Evolutionary conservation across 139 green algal species (phyloP).

Genomic region (Zygnema circumcarinatum): DNA sequence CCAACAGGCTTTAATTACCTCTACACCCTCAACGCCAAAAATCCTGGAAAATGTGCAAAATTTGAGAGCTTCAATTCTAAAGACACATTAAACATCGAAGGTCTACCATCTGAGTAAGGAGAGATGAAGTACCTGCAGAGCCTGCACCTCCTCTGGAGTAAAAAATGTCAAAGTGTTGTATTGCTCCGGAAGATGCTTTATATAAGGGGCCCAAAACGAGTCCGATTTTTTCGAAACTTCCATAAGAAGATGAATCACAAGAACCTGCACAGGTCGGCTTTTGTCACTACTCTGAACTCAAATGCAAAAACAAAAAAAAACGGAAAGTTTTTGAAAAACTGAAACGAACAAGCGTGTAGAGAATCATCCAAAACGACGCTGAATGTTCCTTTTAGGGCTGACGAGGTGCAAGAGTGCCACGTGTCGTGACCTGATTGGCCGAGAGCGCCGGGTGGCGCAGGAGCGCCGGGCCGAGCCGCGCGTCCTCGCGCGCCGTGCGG

Average conservation of each 20-base stretch:
- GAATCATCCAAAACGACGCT: too few relatives aligned
- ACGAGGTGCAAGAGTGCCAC: too few relatives aligned
- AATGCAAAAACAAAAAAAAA: background rate
- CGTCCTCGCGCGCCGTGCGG: background rate
- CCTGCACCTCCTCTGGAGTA: background rate
- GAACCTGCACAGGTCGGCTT: constrained; percentile 67
- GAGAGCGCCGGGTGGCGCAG: constrained; percentile 8
- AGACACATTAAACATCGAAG: background rate
- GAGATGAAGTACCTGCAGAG: constrained; percentile 21
- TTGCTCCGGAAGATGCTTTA: constrained; percentile 69
- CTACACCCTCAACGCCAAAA: too few relatives aligned
- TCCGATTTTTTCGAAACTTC: constrained; percentile 66
- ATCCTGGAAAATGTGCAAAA: too few relatives aligned
- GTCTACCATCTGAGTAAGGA: too few relatives aligned
- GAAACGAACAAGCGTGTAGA: too few relatives aligned
- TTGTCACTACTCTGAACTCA: background rate
- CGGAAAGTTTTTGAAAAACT: too few relatives aligned
- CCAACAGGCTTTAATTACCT: too few relatives aligned
- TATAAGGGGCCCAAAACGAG: constrained; percentile 75
- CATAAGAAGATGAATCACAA: constrained; percentile 74
- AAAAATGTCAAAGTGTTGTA: constrained; percentile 67
- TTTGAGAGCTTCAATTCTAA: too few relatives aligned
- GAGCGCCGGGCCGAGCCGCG: background rate
- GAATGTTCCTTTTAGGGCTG: too few relatives aligned
- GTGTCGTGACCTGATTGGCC: constrained; percentile 46